phyloP scores from a whole-genome alignment of 768 basidiomycete genomes.

The Kondoa subrosea region DNA sequence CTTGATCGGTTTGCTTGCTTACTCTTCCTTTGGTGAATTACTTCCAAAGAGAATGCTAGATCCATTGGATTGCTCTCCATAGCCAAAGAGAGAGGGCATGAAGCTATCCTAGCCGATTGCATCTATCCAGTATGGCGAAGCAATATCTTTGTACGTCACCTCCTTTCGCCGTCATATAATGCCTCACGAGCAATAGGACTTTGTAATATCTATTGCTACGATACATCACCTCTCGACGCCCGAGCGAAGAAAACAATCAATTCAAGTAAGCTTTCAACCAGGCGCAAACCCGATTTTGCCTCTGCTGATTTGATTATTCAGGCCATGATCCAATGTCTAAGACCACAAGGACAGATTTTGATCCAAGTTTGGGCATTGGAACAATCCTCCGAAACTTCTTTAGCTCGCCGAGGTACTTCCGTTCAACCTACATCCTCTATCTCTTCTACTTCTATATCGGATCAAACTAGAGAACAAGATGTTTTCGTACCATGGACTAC shows the following conservation, averaged over 20 bases:
- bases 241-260: slow-evolving; percentile 50
- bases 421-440: slow-evolving; percentile 2
- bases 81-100: slow-evolving; percentile 37
- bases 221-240: slow-evolving; percentile 84
- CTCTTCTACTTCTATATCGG: neutral
- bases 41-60: slow-evolving; percentile 8
- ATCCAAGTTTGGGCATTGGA: slow-evolving; percentile 97
- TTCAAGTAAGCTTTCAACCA: slow-evolving; percentile 42
- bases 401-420: slow-evolving; percentile 1
- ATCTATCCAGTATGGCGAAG: slow-evolving; percentile 54
- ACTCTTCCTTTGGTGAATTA: slow-evolving; percentile 13
- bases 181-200: slow-evolving; percentile 48
- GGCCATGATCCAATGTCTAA: slow-evolving; percentile 42
- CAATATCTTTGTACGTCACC: slow-evolving; percentile 68
- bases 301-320: slow-evolving; percentile 30
- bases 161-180: slow-evolving; percentile 1
- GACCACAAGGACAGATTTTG: slow-evolving; percentile 54
- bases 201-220: slow-evolving; percentile 90
- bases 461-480: slow-evolving; percentile 43
- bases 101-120: slow-evolving; percentile 67
- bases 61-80: slow-evolving; percentile 19
- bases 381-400: slow-evolving; percentile 42
- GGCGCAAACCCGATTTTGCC: slow-evolving; percentile 7
- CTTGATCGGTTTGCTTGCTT: slow-evolving; percentile 1
- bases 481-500: slow-evolving; percentile 79